These are phyloP conservation scores for Cercophora scortea DNA, from an alignment of 495 filamentous ascomycete species.

Conservation along the genomic window DNA sequence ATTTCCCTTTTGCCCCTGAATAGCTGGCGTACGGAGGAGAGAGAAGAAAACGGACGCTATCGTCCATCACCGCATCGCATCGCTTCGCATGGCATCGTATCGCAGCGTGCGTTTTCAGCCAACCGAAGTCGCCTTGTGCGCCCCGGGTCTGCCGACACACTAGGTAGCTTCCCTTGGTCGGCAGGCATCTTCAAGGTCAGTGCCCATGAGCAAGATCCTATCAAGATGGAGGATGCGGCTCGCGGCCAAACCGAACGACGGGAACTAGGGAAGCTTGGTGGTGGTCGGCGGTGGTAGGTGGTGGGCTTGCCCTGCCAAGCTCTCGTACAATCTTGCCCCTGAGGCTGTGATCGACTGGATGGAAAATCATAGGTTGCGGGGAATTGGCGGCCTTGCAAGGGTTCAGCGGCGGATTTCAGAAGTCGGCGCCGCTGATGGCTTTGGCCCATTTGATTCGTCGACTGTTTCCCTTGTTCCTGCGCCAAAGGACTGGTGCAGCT, in stretches of 20 bases:
- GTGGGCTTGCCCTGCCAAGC: neutral
- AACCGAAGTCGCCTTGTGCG: neutral
- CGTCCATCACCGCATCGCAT: neutral
- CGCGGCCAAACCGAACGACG: conserved; percentile 6
- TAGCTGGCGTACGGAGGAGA: neutral
- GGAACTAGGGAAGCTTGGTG: neutral
- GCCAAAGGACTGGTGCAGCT: neutral
- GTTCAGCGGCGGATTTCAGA: conserved; percentile 17
- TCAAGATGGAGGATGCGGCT: conserved; percentile 5
- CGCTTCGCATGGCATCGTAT: neutral
- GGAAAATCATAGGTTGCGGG: conserved; percentile 17
- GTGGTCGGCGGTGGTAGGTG: neutral
- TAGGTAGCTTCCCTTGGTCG: neutral
- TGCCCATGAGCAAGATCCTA: conserved; percentile 3
- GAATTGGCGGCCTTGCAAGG: neutral
- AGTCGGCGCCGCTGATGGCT: neutral
- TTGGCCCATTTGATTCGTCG: conserved; percentile 1
- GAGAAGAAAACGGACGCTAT: neutral
- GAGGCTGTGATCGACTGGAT: conserved; percentile 2
- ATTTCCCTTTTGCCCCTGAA: neutral
- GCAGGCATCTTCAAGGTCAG: neutral
- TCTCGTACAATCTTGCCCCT: neutral
- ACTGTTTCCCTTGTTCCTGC: neutral
- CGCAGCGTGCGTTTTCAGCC: neutral
- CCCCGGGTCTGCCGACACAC: too few species aligned